These are phyloP conservation scores for Aspergillus spinulosporus DNA, from an alignment of 2,329 filamentous ascomycete genomes.

Conservation along the genomic window DNA sequence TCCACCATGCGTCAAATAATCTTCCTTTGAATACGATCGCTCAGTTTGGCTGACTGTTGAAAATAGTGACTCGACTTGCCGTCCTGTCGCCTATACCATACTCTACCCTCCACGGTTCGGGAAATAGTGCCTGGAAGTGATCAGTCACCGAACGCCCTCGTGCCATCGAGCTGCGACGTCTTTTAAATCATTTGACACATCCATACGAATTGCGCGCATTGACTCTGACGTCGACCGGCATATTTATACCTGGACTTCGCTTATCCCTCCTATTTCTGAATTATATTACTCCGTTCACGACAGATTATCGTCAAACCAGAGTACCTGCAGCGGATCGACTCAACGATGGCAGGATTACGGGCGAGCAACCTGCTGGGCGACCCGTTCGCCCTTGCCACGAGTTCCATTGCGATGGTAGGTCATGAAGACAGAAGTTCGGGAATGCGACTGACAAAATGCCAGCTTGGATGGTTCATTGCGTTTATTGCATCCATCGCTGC, in stretches of 20 bases:
- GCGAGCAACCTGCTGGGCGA: conserved; percentile 91
- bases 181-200: not conserved
- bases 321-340: conserved; percentile 22
- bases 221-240: conserved; percentile 1
- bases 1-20: conserved; percentile 10
- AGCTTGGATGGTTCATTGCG: conserved; percentile 94
- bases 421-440: not conserved
- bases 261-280: conserved; percentile 6
- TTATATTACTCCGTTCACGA: conserved; percentile 17
- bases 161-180: conserved; percentile 2
- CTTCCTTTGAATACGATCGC: conserved; percentile 8
- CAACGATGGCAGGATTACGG: conserved; percentile 60
- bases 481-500: conserved; percentile 84
- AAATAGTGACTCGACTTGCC: conserved; percentile 9
- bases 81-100: not conserved
- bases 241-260: conserved; percentile 9
- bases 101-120: not conserved
- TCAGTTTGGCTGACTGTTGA: conserved; percentile 15
- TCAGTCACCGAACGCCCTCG: conserved; percentile 8
- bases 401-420: conserved; percentile 87
- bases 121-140: not conserved
- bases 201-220: conserved; percentile 6
- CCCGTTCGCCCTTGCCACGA: conserved; percentile 90
- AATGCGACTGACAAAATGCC: conserved; percentile 18
- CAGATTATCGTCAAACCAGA: conserved; percentile 18